Percentiles rank a stretch among this genome's conserved stretches.
phyloP scores from a whole-genome alignment of 176 grass and related monocot species.

The Stipa capillata region DNA sequence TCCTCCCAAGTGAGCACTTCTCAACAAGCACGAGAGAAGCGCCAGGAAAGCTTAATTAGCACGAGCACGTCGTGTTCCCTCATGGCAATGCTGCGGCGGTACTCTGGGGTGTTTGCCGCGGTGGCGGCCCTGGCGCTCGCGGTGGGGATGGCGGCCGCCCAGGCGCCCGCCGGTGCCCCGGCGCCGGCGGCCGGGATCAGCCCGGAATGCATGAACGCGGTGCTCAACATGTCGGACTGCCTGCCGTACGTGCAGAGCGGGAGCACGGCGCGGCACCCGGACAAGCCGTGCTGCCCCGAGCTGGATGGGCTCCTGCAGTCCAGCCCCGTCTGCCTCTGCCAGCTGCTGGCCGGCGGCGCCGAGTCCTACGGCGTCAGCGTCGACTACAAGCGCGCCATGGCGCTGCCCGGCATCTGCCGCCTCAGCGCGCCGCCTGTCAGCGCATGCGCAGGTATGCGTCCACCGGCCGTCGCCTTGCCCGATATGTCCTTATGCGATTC shows the following conservation, averaged over 20 bases:
- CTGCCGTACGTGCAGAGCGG: constrained; percentile 49
- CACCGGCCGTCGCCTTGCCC: neutral
- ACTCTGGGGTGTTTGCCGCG: neutral
- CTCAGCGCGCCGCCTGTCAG: constrained; percentile 50
- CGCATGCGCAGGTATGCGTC: constrained; percentile 58
- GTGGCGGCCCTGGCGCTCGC: constrained; percentile 1
- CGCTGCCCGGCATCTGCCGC: constrained; percentile 59
- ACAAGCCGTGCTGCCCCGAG: constrained; percentile 69
- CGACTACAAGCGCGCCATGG: constrained; percentile 54
- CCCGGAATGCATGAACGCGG: constrained; percentile 35
- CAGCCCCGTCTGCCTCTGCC: constrained; percentile 63
- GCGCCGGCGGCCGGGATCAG: constrained; percentile 5
- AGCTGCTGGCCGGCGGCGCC: constrained; percentile 49
- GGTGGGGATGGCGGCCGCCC: constrained; percentile 18
- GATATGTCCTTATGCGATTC: too few relatives aligned
- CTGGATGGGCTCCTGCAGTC: constrained; percentile 51
- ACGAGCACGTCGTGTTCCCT: too few relatives aligned
- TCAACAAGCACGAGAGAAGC: neutral
- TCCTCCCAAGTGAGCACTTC: neutral
- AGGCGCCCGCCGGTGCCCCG: constrained; percentile 10
- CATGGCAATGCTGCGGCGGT: constrained; percentile 27
- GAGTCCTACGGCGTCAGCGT: constrained; percentile 50
- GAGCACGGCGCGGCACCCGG: constrained; percentile 46
- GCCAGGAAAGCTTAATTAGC: too few relatives aligned
- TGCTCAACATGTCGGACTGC: constrained; percentile 65